Conservation (phyloP, 2,329 filamentous ascomycete genomes). For the Fusarium neocosmosporiellum region DNA sequence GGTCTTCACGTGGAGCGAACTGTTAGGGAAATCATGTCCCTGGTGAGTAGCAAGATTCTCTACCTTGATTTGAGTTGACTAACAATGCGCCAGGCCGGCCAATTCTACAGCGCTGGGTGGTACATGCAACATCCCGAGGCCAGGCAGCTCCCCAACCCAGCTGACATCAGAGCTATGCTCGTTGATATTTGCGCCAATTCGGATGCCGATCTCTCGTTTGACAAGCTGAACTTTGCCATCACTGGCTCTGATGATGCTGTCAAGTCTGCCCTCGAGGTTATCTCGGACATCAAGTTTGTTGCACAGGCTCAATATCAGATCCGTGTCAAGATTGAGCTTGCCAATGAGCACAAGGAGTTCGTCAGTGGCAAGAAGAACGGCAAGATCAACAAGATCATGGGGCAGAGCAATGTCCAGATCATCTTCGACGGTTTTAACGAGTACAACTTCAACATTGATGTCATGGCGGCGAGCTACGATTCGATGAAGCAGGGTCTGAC, state of each 20-base stretch:
- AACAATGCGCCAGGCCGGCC: conserved; percentile 74
- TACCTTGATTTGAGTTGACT: conserved; percentile 22
- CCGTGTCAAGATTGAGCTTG: conserved; percentile 97
- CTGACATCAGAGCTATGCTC: conserved; percentile 90
- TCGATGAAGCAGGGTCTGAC: conserved; percentile 92
- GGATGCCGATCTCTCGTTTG: conserved; percentile 92
- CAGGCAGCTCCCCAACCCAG: conserved; percentile 67
- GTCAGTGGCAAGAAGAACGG: conserved; percentile 99
- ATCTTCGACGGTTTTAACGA: conserved; percentile 99
- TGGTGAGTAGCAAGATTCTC: conserved; percentile 66
- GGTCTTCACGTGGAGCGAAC: conserved; percentile 95
- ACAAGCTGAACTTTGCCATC: conserved; percentile 92
- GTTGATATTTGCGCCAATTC: conserved; percentile 97
- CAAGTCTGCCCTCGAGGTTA: conserved; percentile 93
- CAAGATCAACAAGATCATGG: conserved; percentile 99
- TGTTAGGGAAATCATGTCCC: conserved; percentile 92
- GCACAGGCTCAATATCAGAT: conserved; percentile 91
- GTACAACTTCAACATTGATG: conserved; percentile 99
- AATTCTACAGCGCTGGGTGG: conserved; percentile 98
- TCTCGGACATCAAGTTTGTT: conserved; percentile 91
- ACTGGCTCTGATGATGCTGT: conserved; percentile 97
- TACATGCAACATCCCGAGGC: conserved; percentile 86
- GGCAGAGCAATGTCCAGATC: conserved; percentile 98
- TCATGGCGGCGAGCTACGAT: conserved; percentile 91
- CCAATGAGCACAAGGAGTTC: conserved; percentile 99